These are phyloP conservation scores for Gypsophila paniculata DNA, from an alignment of 179 eudicot species.

Conservation along the genomic window DNA sequence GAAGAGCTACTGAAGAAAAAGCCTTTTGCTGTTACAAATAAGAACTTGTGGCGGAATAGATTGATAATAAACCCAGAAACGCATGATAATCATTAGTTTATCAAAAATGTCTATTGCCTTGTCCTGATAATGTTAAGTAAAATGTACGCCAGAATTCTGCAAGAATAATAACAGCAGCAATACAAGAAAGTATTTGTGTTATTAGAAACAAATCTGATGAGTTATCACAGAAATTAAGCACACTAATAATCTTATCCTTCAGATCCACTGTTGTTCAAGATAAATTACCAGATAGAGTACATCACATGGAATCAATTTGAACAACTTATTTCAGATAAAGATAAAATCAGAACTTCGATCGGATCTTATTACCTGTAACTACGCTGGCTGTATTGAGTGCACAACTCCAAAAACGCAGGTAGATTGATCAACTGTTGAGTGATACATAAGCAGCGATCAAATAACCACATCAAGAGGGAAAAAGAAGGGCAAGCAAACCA, in stretches of 20 bases:
- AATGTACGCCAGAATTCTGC: background rate
- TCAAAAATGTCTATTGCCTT: background rate
- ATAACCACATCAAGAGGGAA: slow-evolving; percentile 1
- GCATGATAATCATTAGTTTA: background rate
- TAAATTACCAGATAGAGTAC: background rate
- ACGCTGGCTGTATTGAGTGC: slow-evolving; percentile 52
- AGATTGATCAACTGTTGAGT: slow-evolving; percentile 58
- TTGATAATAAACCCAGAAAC: no score
- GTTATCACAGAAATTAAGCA: no score
- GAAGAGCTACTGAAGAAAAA: no score
- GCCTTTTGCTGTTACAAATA: no score
- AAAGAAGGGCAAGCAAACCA: slow-evolving; percentile 1
- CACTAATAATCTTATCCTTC: background rate
- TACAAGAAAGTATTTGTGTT: no score
- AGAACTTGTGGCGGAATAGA: no score
- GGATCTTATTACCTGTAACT: slow-evolving; percentile 67
- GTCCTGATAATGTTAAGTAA: background rate
- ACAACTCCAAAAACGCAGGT: slow-evolving; percentile 71
- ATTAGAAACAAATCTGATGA: no score
- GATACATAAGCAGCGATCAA: slow-evolving; percentile 19
- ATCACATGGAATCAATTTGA: no score
- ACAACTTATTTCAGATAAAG: background rate
- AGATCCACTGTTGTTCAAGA: background rate
- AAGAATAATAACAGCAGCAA: background rate
- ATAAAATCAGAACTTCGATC: background rate